These are phyloP conservation scores for Nemania abortiva DNA, from an alignment of 2,329 filamentous ascomycete genomes.

Conservation along the genomic window DNA sequence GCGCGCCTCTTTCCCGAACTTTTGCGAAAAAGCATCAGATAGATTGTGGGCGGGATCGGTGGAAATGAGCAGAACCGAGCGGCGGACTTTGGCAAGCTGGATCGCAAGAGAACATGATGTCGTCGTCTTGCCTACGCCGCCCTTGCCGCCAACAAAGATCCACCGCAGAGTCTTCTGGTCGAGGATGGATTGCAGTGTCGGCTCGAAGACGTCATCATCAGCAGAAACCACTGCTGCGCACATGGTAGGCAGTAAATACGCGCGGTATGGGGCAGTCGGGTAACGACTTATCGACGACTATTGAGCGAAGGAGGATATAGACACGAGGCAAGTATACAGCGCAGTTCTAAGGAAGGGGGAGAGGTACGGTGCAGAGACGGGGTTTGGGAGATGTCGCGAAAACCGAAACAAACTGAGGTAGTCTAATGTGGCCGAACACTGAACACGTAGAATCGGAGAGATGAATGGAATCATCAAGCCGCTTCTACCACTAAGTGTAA, in stretches of 20 bases:
- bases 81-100: constrained; percentile 93
- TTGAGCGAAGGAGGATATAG: not conserved
- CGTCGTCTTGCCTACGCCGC: constrained; percentile 99
- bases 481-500: constrained; percentile 4
- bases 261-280: not conserved
- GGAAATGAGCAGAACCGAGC: constrained; percentile 96
- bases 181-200: constrained; percentile 92
- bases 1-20: constrained; percentile 98
- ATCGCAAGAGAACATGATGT: constrained; percentile 98
- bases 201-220: constrained; percentile 86
- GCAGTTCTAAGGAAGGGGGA: not conserved
- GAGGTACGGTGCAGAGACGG: not conserved
- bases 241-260: constrained; percentile 46
- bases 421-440: constrained; percentile 4
- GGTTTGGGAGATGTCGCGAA: not conserved
- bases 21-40: constrained; percentile 97
- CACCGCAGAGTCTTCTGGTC: constrained; percentile 95
- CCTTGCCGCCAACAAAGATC: constrained; percentile 99
- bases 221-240: constrained; percentile 60
- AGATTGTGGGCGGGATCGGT: constrained; percentile 99
- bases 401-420: not conserved
- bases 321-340: not conserved
- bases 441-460: constrained; percentile 23
- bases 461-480: constrained; percentile 32
- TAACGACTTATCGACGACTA: not conserved